Conservation (phyloP, 73 alveolate species). For the Paramecium biaurelia region DNA sequence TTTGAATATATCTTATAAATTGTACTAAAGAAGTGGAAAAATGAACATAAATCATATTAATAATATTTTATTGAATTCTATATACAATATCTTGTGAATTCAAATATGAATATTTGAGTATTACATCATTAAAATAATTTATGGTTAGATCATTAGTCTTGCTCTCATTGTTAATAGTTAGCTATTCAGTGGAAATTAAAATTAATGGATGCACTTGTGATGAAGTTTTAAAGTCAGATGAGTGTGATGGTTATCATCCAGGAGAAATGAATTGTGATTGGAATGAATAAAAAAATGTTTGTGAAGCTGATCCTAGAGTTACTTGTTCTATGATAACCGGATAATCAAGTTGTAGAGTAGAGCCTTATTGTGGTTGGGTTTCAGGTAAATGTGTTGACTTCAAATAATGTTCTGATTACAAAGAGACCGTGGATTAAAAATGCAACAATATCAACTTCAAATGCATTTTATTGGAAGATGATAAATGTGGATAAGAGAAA, state of each 20-base stretch:
- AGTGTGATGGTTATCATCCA: neutral
- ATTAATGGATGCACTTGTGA: neutral
- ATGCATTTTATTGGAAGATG: neutral
- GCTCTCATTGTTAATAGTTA: neutral
- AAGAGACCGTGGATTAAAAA: neutral
- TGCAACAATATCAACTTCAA: neutral
- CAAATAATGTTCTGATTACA: neutral
- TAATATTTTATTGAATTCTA: neutral
- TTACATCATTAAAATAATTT: neutral
- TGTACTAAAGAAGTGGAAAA: neutral
- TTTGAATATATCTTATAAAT: neutral
- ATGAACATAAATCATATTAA: neutral
- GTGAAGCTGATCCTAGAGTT: neutral
- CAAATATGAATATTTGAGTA: neutral
- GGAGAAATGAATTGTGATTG: neutral
- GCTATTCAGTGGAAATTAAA: neutral
- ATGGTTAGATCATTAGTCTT: neutral
- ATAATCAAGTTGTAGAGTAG: neutral
- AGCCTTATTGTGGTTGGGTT: neutral
- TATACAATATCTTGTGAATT: conserved; percentile 12
- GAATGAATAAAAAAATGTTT: neutral
- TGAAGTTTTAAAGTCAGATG: neutral
- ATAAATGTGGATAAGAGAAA: neutral
- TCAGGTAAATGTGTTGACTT: neutral
- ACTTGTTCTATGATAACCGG: neutral